A percentile compares a stretch with the other conserved stretches of the same genome.
phyloP scores from a whole-genome alignment of 345 rosid species.

The Populus nigra region DNA sequence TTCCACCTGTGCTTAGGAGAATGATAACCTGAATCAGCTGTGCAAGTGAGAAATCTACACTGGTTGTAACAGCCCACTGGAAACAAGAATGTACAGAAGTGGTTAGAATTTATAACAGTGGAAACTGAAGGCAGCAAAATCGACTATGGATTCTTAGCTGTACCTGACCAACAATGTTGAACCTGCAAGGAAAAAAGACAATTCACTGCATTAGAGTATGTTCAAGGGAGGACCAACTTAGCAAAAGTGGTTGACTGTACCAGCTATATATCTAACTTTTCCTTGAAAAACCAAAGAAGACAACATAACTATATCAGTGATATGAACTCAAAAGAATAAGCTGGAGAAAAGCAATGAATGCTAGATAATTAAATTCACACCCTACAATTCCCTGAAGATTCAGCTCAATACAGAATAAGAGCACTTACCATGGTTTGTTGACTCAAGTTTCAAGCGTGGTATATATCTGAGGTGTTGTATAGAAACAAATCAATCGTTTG shows the following conservation, averaged over 20 bases:
- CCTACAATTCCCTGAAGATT: neutral
- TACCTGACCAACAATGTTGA: constrained; percentile 96
- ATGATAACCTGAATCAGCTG: constrained; percentile 66
- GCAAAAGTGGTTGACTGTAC: neutral
- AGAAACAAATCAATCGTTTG: neutral
- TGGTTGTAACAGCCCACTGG: constrained; percentile 93
- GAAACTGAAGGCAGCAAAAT: constrained; percentile 6
- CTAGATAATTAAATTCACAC: neutral
- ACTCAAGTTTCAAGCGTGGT: neutral
- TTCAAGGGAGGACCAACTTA: constrained; percentile 1
- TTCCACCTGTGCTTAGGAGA: constrained; percentile 90
- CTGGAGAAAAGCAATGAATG: neutral
- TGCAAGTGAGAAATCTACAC: constrained; percentile 66
- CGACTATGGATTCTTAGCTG: constrained; percentile 6
- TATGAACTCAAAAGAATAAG: neutral
- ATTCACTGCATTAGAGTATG: constrained; percentile 25
- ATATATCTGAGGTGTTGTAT: neutral
- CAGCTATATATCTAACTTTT: neutral
- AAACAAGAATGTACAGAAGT: constrained; percentile 16
- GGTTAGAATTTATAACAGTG: constrained; percentile 16
- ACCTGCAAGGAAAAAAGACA: constrained; percentile 58
- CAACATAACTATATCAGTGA: neutral
- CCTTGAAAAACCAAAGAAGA: neutral
- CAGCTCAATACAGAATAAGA: neutral
- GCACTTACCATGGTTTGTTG: neutral